Percentiles rank a stretch among this genome's conserved stretches.
These are phyloP conservation scores for Chlorella sp. DNA, from an alignment of 139 green algal species.

Conservation along the genomic window DNA sequence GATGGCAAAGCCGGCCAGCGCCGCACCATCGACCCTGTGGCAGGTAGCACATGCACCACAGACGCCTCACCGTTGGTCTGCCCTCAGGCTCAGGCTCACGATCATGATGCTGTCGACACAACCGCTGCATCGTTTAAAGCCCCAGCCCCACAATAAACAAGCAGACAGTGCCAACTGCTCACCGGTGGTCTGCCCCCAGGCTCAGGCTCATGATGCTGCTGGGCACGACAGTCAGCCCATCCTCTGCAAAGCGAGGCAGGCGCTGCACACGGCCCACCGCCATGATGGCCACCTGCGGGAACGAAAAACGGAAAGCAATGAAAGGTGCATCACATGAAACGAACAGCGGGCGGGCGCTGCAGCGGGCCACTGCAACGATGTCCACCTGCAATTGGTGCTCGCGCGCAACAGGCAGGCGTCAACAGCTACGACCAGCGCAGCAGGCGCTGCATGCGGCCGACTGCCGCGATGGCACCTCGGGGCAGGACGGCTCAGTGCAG, in stretches of 20 bases:
- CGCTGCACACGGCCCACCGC: constrained; percentile 68
- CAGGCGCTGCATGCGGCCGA: background rate
- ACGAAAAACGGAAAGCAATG: too few relatives aligned
- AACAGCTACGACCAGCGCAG: background rate
- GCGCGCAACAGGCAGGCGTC: background rate
- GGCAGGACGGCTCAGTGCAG: too few relatives aligned
- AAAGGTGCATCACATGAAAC: background rate
- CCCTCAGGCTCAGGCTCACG: too few relatives aligned
- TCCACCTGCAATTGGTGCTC: too few relatives aligned
- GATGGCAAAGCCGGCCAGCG: background rate
- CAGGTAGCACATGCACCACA: background rate
- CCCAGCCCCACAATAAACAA: background rate
- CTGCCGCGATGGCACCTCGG: too few relatives aligned
- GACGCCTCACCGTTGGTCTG: background rate
- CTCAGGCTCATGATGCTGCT: constrained; percentile 34
- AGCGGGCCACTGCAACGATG: too few relatives aligned
- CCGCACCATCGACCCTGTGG: background rate
- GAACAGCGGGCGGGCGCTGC: too few relatives aligned
- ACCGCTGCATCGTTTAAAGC: too few relatives aligned
- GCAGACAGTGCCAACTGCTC: background rate
- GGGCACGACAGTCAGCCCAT: background rate
- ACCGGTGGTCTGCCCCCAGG: constrained; percentile 43
- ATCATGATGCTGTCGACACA: background rate
- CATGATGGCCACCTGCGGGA: constrained; percentile 81
- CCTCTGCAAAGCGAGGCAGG: constrained; percentile 26